Evolutionary conservation across 352 stramenopile genomes (phyloP).

Genomic region (Phytophthora uliginosa): DNA sequence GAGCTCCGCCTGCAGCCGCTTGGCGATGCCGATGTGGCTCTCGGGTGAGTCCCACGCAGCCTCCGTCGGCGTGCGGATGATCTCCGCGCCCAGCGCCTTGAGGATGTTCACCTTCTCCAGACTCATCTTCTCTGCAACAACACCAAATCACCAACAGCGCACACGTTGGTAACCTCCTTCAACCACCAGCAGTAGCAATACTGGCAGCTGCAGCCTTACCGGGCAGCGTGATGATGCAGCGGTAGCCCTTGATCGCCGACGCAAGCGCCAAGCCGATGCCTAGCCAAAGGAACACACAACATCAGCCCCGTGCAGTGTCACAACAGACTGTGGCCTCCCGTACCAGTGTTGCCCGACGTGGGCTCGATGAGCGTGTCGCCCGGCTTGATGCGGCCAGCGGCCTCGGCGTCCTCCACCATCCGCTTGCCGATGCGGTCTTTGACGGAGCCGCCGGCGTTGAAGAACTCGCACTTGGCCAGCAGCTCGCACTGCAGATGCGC

Average conservation of each 20-base stretch:
- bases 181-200: background rate
- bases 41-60: conserved; percentile 96
- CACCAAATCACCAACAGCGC: background rate
- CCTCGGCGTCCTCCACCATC: conserved; percentile 96
- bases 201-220: conserved; percentile 25
- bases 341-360: conserved; percentile 97
- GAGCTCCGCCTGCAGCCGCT: conserved; percentile 92
- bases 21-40: conserved; percentile 95
- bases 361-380: conserved; percentile 98
- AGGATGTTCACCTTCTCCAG: conserved; percentile 97
- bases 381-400: conserved; percentile 91
- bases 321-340: background rate
- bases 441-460: conserved; percentile 94
- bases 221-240: conserved; percentile 91
- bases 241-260: conserved; percentile 97
- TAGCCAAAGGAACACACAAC: conserved; percentile 4
- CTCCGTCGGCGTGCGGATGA: conserved; percentile 97
- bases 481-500: conserved; percentile 91
- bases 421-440: conserved; percentile 93
- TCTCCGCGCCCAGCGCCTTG: conserved; percentile 96
- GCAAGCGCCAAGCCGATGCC: conserved; percentile 97
- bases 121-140: conserved; percentile 94
- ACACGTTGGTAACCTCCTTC: background rate
- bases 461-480: conserved; percentile 97
- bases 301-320: background rate